phyloP scores from a whole-genome alignment of 192 early-diverging fungal species.

The Ambispora gerdemannii region DNA sequence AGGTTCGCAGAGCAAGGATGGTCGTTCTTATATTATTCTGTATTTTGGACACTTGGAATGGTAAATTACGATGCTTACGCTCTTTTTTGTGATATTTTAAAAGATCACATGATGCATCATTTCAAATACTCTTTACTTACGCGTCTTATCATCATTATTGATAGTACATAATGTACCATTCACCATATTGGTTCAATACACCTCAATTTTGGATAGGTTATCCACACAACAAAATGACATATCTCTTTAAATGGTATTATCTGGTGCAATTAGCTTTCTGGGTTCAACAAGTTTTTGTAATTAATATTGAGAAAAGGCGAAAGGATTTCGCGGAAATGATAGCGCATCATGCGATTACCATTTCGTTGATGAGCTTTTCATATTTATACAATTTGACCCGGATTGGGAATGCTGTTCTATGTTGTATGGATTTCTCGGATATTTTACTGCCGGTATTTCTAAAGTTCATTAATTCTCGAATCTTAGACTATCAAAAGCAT shows the following conservation, averaged over 20 bases:
- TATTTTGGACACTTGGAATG: slow-evolving; percentile 63
- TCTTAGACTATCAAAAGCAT: too few species aligned
- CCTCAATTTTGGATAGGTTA: slow-evolving; percentile 67
- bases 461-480: too few species aligned
- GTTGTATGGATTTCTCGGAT: slow-evolving; percentile 77
- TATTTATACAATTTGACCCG: slow-evolving; percentile 69
- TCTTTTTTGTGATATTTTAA: too few species aligned
- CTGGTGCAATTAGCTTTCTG: slow-evolving; percentile 73
- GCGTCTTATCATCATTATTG: too few species aligned
- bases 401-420: slow-evolving; percentile 76
- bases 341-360: slow-evolving; percentile 75
- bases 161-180: slow-evolving; percentile 63
- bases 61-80: slow-evolving; percentile 33
- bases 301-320: slow-evolving; percentile 69
- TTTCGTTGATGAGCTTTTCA: slow-evolving; percentile 58
- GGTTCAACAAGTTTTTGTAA: slow-evolving; percentile 74
- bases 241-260: slow-evolving; percentile 68
- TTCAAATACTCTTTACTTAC: too few species aligned
- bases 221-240: slow-evolving; percentile 57
- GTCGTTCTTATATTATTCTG: slow-evolving; percentile 59
- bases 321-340: slow-evolving; percentile 72
- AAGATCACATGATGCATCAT: too few species aligned
- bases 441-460: slow-evolving; percentile 65
- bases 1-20: slow-evolving; percentile 76
- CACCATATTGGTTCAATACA: slow-evolving; percentile 72